Percentiles rank a stretch among this genome's conserved stretches.
Evolutionary conservation across 2,329 filamentous ascomycete genomes (phyloP).

Genomic region (Xylaria sp.): DNA sequence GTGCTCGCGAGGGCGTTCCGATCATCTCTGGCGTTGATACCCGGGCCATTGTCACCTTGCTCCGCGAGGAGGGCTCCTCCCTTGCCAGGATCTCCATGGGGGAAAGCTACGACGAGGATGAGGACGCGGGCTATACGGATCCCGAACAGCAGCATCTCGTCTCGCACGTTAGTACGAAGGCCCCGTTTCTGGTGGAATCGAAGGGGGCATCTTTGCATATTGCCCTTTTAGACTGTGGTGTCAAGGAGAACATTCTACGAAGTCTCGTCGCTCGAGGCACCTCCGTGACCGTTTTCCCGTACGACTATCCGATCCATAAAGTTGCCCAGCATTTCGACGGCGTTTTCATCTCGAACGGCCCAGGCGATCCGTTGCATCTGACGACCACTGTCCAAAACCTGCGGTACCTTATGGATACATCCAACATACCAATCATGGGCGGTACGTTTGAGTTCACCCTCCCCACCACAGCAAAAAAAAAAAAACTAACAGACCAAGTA

Average conservation of each 20-base stretch:
- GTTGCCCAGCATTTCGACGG: conserved; percentile 97
- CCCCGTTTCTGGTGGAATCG: conserved; percentile 93
- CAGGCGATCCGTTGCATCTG: conserved; percentile 97
- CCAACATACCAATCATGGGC: conserved; percentile 92
- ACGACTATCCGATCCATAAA: conserved; percentile 98
- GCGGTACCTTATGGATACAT: conserved; percentile 87
- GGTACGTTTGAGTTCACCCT: too few relatives aligned
- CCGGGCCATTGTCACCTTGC: conserved; percentile 92
- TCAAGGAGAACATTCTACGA: conserved; percentile 99
- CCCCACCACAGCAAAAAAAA: too few relatives aligned
- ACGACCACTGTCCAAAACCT: conserved; percentile 94
- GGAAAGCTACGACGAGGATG: conserved; percentile 97
- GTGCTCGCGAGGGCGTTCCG: conserved; percentile 92
- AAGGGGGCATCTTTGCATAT: conserved; percentile 87
- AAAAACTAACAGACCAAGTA: conserved; percentile 60
- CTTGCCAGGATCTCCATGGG: conserved; percentile 94
- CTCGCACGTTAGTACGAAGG: conserved; percentile 96
- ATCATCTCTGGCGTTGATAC: conserved; percentile 98
- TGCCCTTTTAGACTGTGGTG: conserved; percentile 95
- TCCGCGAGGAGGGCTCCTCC: conserved; percentile 96
- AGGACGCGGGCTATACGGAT: conserved; percentile 96
- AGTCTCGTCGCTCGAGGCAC: conserved; percentile 92
- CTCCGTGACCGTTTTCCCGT: conserved; percentile 93
- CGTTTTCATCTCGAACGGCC: conserved; percentile 98
- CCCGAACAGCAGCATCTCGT: conserved; percentile 97